Conservation (phyloP, 2,329 filamentous ascomycete genomes). For the Trichoderma brevicompactum region DNA sequence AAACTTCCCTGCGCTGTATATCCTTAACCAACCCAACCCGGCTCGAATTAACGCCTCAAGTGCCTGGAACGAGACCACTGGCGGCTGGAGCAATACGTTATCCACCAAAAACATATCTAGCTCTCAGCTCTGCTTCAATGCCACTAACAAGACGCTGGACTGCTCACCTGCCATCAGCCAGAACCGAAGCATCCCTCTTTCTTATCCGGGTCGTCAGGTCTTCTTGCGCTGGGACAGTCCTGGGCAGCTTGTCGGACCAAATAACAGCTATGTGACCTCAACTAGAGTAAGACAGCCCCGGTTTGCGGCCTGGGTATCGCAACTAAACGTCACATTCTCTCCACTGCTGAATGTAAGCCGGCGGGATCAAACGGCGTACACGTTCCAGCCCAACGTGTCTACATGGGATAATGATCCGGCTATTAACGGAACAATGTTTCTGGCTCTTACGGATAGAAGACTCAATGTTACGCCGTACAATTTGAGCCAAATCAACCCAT, state of each 20-base stretch:
- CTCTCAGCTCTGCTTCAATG: slow-evolving; percentile 61
- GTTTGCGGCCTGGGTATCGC: slow-evolving; percentile 76
- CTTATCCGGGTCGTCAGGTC: slow-evolving; percentile 73
- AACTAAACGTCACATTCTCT: slow-evolving; percentile 76
- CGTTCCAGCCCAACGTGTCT: slow-evolving; percentile 71
- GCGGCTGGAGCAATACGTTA: slow-evolving; percentile 61
- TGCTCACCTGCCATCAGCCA: slow-evolving; percentile 68
- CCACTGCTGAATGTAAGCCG: slow-evolving; percentile 57
- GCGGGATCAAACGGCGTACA: slow-evolving; percentile 60
- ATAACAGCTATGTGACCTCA: slow-evolving; percentile 77
- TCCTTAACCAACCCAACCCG: slow-evolving; percentile 78
- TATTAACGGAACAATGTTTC: slow-evolving; percentile 78
- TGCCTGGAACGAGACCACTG: slow-evolving; percentile 66
- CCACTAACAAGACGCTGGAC: slow-evolving; percentile 56
- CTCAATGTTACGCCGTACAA: slow-evolving; percentile 77
- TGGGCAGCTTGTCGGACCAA: slow-evolving; percentile 72
- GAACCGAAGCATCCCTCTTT: slow-evolving; percentile 72
- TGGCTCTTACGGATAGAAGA: slow-evolving; percentile 73
- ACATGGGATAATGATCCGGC: slow-evolving; percentile 71
- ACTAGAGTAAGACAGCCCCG: slow-evolving; percentile 61
- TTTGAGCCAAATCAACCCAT: slow-evolving; percentile 71
- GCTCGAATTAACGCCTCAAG: slow-evolving; percentile 67
- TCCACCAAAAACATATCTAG: slow-evolving; percentile 50
- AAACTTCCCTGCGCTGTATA: slow-evolving; percentile 74
- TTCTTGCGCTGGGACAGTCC: slow-evolving; percentile 74